These are phyloP conservation scores for Senna tora DNA, from an alignment of 306 rosid species.

Conservation along the genomic window DNA sequence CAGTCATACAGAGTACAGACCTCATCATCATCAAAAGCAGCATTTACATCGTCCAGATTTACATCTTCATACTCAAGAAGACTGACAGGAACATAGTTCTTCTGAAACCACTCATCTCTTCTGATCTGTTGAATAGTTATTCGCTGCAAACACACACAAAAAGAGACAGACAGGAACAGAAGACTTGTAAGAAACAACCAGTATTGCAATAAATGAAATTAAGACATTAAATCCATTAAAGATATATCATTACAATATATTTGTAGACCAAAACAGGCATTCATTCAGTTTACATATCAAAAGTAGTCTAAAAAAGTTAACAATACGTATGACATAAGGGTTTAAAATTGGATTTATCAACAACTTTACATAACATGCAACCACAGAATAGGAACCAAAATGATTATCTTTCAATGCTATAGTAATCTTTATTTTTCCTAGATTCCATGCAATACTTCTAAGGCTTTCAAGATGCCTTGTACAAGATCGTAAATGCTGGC, in stretches of 20 bases:
- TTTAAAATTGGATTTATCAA: not conserved
- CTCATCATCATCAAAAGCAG: slow-evolving; percentile 78
- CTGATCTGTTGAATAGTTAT: slow-evolving; percentile 73
- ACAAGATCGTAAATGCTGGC: slow-evolving; percentile 5
- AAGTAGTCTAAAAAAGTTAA: not conserved
- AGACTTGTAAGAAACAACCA: slow-evolving; percentile 38
- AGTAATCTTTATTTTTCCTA: not conserved
- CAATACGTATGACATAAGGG: not conserved
- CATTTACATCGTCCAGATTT: slow-evolving; percentile 87
- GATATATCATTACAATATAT: slow-evolving; percentile 13
- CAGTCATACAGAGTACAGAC: too few relatives aligned
- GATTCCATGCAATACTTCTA: not conserved
- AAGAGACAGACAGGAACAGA: slow-evolving; percentile 19
- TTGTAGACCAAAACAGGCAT: slow-evolving; percentile 29
- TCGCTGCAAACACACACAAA: slow-evolving; percentile 55
- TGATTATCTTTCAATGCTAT: slow-evolving; percentile 4
- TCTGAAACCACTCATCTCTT: slow-evolving; percentile 82
- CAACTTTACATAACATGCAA: not conserved
- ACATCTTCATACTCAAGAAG: slow-evolving; percentile 84
- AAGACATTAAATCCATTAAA: slow-evolving; percentile 21
- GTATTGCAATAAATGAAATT: slow-evolving; percentile 16
- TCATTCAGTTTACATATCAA: not conserved
- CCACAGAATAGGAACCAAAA: slow-evolving; percentile 32
- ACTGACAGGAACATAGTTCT: slow-evolving; percentile 57
- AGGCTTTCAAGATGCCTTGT: slow-evolving; percentile 28